These are phyloP conservation scores for Gilbertella persicaria DNA, from an alignment of 371 early-diverging fungal genomes.

Conservation along the genomic window DNA sequence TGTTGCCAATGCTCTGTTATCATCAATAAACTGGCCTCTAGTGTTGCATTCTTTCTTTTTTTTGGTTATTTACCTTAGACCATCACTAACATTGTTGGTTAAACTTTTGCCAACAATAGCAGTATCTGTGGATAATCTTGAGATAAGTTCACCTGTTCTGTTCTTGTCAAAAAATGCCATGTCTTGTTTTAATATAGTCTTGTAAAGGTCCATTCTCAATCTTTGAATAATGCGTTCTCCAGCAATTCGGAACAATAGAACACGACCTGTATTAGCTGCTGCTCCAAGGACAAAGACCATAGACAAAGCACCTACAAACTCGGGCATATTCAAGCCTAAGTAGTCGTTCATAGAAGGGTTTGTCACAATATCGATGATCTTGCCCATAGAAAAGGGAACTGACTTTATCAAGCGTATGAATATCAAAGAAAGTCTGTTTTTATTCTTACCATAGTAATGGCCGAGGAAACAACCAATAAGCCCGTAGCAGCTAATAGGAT, in stretches of 20 bases:
- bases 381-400: conserved; percentile 80
- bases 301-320: conserved; percentile 58
- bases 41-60: background rate
- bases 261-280: conserved; percentile 75
- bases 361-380: conserved; percentile 76
- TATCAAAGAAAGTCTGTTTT: background rate
- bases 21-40: background rate
- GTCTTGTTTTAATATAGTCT: conserved; percentile 62
- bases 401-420: conserved; percentile 28
- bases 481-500: conserved; percentile 39
- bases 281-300: conserved; percentile 69
- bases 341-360: conserved; percentile 47
- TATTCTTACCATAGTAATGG: conserved; percentile 64
- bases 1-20: conserved; percentile 50
- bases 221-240: conserved; percentile 75
- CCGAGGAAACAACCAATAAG: conserved; percentile 71
- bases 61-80: conserved; percentile 51
- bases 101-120: conserved; percentile 78
- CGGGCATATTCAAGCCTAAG: conserved; percentile 54
- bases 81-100: conserved; percentile 80
- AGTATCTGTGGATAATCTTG: conserved; percentile 75
- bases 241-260: conserved; percentile 69
- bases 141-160: conserved; percentile 78
- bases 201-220: conserved; percentile 58
- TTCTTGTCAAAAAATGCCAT: conserved; percentile 78